phyloP scores from a whole-genome alignment of 192 early-diverging fungal genomes.

The Coemansia sp. region DNA sequence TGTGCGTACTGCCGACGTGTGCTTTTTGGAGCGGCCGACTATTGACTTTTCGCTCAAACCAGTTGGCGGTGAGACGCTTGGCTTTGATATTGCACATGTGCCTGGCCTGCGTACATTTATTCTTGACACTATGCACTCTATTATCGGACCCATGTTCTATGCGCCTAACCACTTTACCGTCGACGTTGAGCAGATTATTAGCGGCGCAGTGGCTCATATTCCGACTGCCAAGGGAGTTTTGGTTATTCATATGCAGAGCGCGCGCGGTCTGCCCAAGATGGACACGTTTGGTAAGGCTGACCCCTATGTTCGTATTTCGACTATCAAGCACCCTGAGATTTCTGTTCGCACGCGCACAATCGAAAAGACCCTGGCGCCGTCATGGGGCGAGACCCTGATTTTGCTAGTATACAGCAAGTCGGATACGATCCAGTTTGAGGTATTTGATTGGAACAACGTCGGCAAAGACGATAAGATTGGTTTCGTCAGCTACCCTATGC shows the following conservation, averaged over 20 bases:
- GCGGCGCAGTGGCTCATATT: conserved; percentile 65
- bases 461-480: conserved; percentile 69
- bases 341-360: conserved; percentile 67
- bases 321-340: conserved; percentile 70
- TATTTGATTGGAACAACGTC: conserved; percentile 83
- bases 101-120: conserved; percentile 84
- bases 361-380: conserved; percentile 79
- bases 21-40: conserved; percentile 83
- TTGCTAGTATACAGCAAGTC: conserved; percentile 78
- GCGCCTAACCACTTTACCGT: conserved; percentile 79
- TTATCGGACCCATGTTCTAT: conserved; percentile 82
- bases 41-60: conserved; percentile 93
- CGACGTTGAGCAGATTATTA: conserved; percentile 79
- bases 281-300: conserved; percentile 91
- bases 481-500: conserved; percentile 54
- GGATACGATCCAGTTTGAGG: conserved; percentile 76
- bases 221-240: conserved; percentile 88
- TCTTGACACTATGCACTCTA: conserved; percentile 72
- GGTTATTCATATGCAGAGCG: conserved; percentile 77
- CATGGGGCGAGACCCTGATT: conserved; percentile 83
- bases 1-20: conserved; percentile 72
- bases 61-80: conserved; percentile 81
- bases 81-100: conserved; percentile 87
- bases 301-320: conserved; percentile 78
- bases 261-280: conserved; percentile 80